These are phyloP conservation scores for Neofusicoccum laricinum DNA, from an alignment of 2,329 filamentous ascomycete species.

Conservation along the genomic window DNA sequence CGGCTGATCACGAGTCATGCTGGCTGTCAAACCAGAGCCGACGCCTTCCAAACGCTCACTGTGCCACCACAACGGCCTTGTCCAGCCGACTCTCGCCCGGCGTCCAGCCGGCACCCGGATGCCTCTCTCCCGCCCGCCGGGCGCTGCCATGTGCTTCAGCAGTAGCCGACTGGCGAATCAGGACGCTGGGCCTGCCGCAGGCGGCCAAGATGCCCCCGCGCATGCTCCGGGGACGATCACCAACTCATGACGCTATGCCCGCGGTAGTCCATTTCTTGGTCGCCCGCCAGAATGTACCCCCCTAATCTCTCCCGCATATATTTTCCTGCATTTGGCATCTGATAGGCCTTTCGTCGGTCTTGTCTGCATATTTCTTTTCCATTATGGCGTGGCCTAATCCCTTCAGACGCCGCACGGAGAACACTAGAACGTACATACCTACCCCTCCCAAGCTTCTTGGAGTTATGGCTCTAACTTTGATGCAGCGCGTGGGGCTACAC, in stretches of 20 bases:
- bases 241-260: constrained; percentile 8
- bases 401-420: constrained; percentile 41
- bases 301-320: background rate
- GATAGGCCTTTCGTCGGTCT: background rate
- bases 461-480: background rate
- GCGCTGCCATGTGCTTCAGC: background rate
- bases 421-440: constrained; percentile 40
- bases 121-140: background rate
- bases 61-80: background rate
- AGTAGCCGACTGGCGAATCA: background rate
- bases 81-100: background rate
- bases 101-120: background rate
- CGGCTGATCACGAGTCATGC: too few species aligned
- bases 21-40: background rate
- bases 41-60: background rate
- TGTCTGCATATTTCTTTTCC: background rate
- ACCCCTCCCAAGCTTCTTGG: background rate
- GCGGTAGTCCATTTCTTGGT: background rate
- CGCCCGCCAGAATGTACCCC: background rate
- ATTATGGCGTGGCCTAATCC: constrained; percentile 44
- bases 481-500: constrained; percentile 60
- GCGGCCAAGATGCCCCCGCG: background rate
- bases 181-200: background rate
- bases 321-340: background rate
- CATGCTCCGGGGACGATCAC: background rate